Percentiles rank a stretch among this genome's conserved stretches.
Evolutionary conservation across 2,329 filamentous ascomycete species (phyloP).

Genomic region (Penicillium sp.): DNA sequence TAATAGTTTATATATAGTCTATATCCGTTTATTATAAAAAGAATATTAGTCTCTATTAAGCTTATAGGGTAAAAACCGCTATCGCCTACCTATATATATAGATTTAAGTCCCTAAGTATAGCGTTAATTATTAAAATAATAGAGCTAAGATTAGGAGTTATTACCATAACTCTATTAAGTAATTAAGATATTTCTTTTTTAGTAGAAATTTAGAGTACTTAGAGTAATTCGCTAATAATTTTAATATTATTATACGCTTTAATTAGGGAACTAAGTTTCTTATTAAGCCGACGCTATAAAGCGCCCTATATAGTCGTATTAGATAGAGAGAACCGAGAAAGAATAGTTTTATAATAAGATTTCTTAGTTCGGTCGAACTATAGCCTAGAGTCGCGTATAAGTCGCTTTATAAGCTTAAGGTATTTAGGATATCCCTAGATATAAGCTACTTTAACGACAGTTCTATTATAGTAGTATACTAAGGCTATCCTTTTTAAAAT

Average conservation of each 20-base stretch:
- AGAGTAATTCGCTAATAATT: constrained; percentile 11
- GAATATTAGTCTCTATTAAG: constrained; percentile 8
- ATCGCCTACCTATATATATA: constrained; percentile 8
- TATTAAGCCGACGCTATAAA: constrained; percentile 6
- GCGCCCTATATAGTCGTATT: neutral
- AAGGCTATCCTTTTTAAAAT: constrained; percentile 3
- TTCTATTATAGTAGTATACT: constrained; percentile 14
- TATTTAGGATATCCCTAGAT: constrained; percentile 11
- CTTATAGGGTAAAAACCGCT: constrained; percentile 5
- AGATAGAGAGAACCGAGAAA: neutral
- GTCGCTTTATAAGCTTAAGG: constrained; percentile 11
- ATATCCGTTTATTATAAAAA: constrained; percentile 10
- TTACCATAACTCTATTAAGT: constrained; percentile 12
- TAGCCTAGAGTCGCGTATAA: constrained; percentile 1
- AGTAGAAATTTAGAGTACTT: constrained; percentile 4
- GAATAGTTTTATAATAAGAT: neutral
- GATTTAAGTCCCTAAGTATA: constrained; percentile 6
- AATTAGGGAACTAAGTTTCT: constrained; percentile 4
- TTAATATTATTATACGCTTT: constrained; percentile 5
- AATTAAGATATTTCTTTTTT: constrained; percentile 5
- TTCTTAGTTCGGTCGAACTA: neutral
- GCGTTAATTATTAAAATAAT: constrained; percentile 6
- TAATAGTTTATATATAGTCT: constrained; percentile 8
- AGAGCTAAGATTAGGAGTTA: constrained; percentile 5
- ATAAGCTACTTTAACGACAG: constrained; percentile 10